These are phyloP conservation scores for Lomentospora prolificans DNA, from an alignment of 2,329 filamentous ascomycete genomes.

Conservation along the genomic window DNA sequence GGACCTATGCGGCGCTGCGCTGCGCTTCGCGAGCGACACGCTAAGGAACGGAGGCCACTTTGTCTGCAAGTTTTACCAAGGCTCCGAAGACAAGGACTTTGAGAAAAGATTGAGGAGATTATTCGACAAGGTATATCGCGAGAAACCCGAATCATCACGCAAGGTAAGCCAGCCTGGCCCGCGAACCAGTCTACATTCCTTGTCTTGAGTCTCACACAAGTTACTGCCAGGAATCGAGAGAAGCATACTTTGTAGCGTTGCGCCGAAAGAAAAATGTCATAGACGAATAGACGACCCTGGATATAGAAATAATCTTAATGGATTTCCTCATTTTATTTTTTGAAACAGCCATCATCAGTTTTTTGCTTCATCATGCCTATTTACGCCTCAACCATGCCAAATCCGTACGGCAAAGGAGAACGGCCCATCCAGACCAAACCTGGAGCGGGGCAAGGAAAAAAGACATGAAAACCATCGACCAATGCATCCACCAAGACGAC, in stretches of 20 bases:
- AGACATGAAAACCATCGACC: conserved; percentile 10
- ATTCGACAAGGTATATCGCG: conserved; percentile 70
- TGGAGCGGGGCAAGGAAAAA: conserved; percentile 2
- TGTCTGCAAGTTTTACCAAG: conserved; percentile 96
- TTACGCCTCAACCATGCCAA: conserved; percentile 8
- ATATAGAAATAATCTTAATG: neutral
- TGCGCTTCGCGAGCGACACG: conserved; percentile 78
- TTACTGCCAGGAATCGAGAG: conserved; percentile 60
- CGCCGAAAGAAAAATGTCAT: conserved; percentile 45
- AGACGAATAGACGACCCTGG: conserved; percentile 1
- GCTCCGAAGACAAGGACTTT: conserved; percentile 70
- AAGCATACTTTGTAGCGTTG: conserved; percentile 78
- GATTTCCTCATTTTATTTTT: conserved; percentile 6
- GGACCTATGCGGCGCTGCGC: conserved; percentile 78
- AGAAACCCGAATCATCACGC: conserved; percentile 87
- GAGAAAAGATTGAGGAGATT: conserved; percentile 65
- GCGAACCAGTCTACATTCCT: neutral
- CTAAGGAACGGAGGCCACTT: conserved; percentile 78
- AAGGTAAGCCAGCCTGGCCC: conserved; percentile 44
- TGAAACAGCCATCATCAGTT: conserved; percentile 5
- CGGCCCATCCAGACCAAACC: conserved; percentile 1
- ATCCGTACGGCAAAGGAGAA: conserved; percentile 7
- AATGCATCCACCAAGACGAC: conserved; percentile 14
- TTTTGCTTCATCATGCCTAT: conserved; percentile 8
- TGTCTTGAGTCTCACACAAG: neutral